Percentiles rank a stretch among this genome's conserved stretches.
phyloP scores from a whole-genome alignment of 306 rosid species.

The Crataegus laevigata region DNA sequence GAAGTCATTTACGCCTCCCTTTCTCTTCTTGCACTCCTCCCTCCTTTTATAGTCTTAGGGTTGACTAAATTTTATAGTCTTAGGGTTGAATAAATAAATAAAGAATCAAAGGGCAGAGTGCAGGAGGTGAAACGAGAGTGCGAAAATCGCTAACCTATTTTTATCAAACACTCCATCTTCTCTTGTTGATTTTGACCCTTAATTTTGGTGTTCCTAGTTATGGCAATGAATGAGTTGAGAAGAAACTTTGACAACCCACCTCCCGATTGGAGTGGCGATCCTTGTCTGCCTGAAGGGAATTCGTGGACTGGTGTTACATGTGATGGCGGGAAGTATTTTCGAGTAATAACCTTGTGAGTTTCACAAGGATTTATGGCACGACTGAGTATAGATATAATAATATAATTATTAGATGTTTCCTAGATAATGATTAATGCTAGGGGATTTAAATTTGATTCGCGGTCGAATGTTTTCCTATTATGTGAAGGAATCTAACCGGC shows the following conservation, averaged over 20 bases:
- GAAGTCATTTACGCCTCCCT: too few species aligned
- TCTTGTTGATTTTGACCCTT: background rate
- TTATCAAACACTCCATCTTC: background rate
- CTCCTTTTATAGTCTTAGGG: too few species aligned
- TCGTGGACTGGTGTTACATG: conserved; percentile 87
- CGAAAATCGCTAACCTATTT: background rate
- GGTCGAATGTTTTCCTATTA: background rate
- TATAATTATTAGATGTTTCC: background rate
- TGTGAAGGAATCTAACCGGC: conserved; percentile 60
- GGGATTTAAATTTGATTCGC: background rate
- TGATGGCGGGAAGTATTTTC: conserved; percentile 21
- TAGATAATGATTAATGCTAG: background rate
- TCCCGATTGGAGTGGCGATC: conserved; percentile 80
- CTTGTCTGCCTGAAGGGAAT: conserved; percentile 67
- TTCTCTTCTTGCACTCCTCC: too few species aligned
- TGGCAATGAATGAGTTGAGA: conserved; percentile 55
- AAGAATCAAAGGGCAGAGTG: too few species aligned
- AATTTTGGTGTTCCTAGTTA: conserved; percentile 32
- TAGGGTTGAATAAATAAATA: too few species aligned
- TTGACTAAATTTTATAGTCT: too few species aligned
- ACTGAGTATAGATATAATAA: background rate
- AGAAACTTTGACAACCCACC: conserved; percentile 54
- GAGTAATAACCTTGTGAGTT: conserved; percentile 53
- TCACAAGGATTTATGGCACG: background rate
- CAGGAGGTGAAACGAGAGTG: too few species aligned